Evolutionary conservation across 2,329 filamentous ascomycete species (phyloP).

Genomic region (Aotearoamyces nothofagi): DNA sequence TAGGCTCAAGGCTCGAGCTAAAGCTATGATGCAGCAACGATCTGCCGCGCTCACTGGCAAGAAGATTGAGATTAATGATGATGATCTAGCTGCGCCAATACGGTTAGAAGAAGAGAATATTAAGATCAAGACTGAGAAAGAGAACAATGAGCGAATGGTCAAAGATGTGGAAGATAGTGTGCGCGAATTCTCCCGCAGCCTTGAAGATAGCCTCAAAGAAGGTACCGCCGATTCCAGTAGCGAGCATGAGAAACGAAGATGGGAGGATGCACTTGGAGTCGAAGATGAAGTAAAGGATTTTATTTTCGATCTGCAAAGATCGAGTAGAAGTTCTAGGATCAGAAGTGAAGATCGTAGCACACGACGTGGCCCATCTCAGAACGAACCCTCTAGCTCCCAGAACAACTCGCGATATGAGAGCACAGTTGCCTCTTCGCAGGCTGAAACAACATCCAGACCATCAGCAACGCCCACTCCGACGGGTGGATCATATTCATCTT

Average conservation of each 20-base stretch:
- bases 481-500: conserved; percentile 59
- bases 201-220: conserved; percentile 81
- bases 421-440: conserved; percentile 20
- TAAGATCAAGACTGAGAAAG: conserved; percentile 67
- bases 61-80: conserved; percentile 51
- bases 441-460: conserved; percentile 16
- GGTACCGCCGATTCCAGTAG: conserved; percentile 58
- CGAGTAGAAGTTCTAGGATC: conserved; percentile 61
- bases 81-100: conserved; percentile 66
- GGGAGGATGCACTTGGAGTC: conserved; percentile 91
- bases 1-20: conserved; percentile 83
- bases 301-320: conserved; percentile 88
- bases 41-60: conserved; percentile 84
- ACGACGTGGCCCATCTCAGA: conserved; percentile 17
- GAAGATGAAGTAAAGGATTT: conserved; percentile 96
- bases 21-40: conserved; percentile 97
- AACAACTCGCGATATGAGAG: conserved; percentile 19
- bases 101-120: conserved; percentile 80
- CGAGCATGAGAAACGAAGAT: conserved; percentile 82
- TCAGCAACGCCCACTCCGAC: conserved; percentile 33
- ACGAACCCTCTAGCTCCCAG: conserved; percentile 28
- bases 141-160: conserved; percentile 94
- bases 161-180: conserved; percentile 94
- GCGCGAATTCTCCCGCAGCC: conserved; percentile 66
- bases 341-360: conserved; percentile 39